Conservation (phyloP, 441 rosid genomes). For the Gossypium davidsonii region DNA sequence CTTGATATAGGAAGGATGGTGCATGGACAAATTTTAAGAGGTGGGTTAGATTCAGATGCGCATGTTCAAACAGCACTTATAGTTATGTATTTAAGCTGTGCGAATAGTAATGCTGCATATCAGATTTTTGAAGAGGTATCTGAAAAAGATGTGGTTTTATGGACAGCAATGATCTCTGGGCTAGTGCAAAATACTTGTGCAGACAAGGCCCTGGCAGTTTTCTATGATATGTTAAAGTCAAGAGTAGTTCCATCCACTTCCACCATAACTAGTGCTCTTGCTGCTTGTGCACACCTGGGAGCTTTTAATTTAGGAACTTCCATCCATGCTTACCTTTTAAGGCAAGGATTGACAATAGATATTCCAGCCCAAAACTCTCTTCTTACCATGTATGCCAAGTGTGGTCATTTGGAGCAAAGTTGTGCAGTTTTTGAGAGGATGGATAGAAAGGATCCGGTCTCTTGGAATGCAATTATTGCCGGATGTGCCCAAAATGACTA, state of each 20-base stretch:
- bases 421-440: constrained; percentile 34
- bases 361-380: constrained; percentile 45
- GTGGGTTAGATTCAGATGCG: constrained; percentile 29
- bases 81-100: constrained; percentile 46
- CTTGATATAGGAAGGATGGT: constrained; percentile 38
- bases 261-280: constrained; percentile 44
- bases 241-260: constrained; percentile 37
- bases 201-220: constrained; percentile 37
- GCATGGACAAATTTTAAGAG: constrained; percentile 41
- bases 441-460: constrained; percentile 36
- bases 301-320: constrained; percentile 41
- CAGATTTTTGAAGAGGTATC: constrained; percentile 23
- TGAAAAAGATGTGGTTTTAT: constrained; percentile 42
- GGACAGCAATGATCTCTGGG: constrained; percentile 62
- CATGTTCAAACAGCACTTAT: constrained; percentile 43
- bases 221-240: constrained; percentile 38
- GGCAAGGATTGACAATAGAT: constrained; percentile 34
- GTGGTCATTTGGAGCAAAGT: constrained; percentile 40
- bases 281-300: constrained; percentile 52
- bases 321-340: constrained; percentile 43
- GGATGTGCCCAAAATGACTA: constrained; percentile 48
- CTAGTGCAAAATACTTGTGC: constrained; percentile 48
- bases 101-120: constrained; percentile 31
- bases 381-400: constrained; percentile 54
- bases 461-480: constrained; percentile 60